phyloP scores from a whole-genome alignment of 1,139 yeast genomes.

The Lodderomyces beijingensis region DNA sequence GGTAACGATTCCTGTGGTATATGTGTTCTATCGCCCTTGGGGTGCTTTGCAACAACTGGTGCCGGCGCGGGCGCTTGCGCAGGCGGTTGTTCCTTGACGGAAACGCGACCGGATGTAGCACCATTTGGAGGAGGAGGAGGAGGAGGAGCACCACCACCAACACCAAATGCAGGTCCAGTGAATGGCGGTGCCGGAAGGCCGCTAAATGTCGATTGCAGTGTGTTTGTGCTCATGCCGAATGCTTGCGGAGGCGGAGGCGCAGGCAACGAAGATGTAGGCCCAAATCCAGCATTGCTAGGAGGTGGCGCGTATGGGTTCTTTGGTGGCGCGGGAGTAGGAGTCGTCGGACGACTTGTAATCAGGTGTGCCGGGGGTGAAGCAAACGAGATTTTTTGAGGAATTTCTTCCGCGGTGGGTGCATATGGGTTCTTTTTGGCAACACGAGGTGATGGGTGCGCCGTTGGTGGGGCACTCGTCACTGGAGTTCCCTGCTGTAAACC shows the following conservation, averaged over 20 bases:
- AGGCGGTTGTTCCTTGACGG: slow-evolving; percentile 15
- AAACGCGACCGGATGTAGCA: slow-evolving; percentile 4
- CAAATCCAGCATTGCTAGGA: slow-evolving; percentile 14
- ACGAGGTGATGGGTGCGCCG: slow-evolving; percentile 13
- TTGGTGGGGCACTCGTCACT: slow-evolving; percentile 27
- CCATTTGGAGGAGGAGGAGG: slow-evolving; percentile 15
- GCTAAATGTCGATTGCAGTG: slow-evolving; percentile 12
- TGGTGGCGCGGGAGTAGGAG: slow-evolving; percentile 21
- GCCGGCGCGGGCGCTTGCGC: slow-evolving; percentile 16
- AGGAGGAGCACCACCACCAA: no score
- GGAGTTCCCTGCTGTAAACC: slow-evolving; percentile 21
- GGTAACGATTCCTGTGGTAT: slow-evolving; percentile 57
- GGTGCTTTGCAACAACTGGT: slow-evolving; percentile 36
- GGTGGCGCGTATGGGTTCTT: slow-evolving; percentile 43
- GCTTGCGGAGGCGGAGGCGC: slow-evolving; percentile 18
- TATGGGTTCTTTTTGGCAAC: slow-evolving; percentile 34
- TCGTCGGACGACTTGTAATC: slow-evolving; percentile 12
- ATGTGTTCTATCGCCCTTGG: slow-evolving; percentile 69
- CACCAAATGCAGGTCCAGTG: slow-evolving; percentile 3
- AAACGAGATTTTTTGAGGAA: slow-evolving; percentile 16
- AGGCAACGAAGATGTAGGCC: slow-evolving; percentile 21
- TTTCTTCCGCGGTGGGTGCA: slow-evolving; percentile 21
- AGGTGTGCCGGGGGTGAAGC: slow-evolving; percentile 17
- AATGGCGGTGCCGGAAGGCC: slow-evolving; percentile 8
- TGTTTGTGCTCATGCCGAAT: slow-evolving; percentile 8